A percentile compares a stretch with the other conserved stretches of the same genome.
Conservation (phyloP, 2,329 filamentous ascomycete species). For the Aspergillus caelatus region DNA sequence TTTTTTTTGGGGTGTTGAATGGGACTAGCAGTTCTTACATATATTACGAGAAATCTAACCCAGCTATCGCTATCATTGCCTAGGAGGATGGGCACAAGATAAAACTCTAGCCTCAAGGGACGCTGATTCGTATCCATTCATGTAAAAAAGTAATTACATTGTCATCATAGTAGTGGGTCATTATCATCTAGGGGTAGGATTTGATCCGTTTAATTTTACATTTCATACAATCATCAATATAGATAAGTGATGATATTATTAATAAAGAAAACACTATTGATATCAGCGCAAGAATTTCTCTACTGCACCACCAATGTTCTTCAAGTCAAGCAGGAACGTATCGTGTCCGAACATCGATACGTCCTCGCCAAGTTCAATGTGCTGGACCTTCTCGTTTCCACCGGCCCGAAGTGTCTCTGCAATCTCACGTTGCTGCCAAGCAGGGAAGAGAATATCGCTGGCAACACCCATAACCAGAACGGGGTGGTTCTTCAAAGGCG, state of each 20-base stretch:
- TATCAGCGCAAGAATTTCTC: constrained; percentile 66
- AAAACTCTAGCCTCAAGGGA: too few relatives aligned
- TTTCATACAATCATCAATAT: not conserved
- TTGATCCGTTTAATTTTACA: not conserved
- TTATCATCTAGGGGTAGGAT: not conserved
- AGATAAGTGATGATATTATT: not conserved
- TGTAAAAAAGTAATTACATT: not conserved
- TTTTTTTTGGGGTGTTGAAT: not conserved
- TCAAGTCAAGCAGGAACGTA: constrained; percentile 88
- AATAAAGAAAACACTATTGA: not conserved
- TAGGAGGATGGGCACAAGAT: not conserved
- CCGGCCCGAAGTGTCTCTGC: constrained; percentile 76
- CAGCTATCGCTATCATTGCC: not conserved
- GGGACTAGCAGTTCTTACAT: not conserved
- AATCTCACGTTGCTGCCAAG: constrained; percentile 96
- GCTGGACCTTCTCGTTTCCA: constrained; percentile 80
- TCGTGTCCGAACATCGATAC: constrained; percentile 95
- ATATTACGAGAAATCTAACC: not conserved
- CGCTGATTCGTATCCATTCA: not conserved
- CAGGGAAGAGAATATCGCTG: constrained; percentile 94
- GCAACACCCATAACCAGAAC: constrained; percentile 91
- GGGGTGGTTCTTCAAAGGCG: constrained; percentile 72
- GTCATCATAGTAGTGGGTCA: not conserved
- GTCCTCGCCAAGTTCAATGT: constrained; percentile 91
- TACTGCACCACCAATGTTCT: constrained; percentile 86